These are phyloP conservation scores for Russula brevipes DNA, from an alignment of 768 basidiomycete genomes.

Conservation along the genomic window DNA sequence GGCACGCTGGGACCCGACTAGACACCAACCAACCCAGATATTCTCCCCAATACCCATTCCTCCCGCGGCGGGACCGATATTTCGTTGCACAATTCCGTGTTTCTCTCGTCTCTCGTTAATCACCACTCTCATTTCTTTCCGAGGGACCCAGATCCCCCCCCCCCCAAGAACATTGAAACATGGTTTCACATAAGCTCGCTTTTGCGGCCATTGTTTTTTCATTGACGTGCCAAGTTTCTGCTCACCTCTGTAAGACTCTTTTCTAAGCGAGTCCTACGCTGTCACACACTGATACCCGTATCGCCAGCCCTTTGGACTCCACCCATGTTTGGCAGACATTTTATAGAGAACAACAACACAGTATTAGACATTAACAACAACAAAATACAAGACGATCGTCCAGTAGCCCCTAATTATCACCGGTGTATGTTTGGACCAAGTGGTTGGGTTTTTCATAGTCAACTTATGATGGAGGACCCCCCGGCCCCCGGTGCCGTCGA, in stretches of 20 bases:
- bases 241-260: background rate
- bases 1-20: background rate
- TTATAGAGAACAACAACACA: too few relatives aligned
- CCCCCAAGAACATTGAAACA: background rate
- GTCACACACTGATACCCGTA: too few relatives aligned
- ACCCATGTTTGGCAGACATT: too few relatives aligned
- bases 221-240: constrained; percentile 5
- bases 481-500: too few relatives aligned
- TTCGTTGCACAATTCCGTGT: background rate
- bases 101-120: constrained; percentile 2
- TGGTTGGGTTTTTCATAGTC: too few relatives aligned
- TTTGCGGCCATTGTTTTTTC: background rate
- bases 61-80: background rate
- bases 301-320: too few relatives aligned
- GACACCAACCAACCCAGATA: background rate
- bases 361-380: too few relatives aligned
- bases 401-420: too few relatives aligned
- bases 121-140: constrained; percentile 1
- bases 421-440: too few relatives aligned
- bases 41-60: background rate
- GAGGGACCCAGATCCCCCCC: background rate
- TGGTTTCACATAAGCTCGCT: background rate
- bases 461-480: too few relatives aligned
- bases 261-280: too few relatives aligned
- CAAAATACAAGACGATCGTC: too few relatives aligned